Evolutionary conservation across 371 early-diverging fungal genomes (phyloP).

Genomic region (Haplosporangium sp.): DNA sequence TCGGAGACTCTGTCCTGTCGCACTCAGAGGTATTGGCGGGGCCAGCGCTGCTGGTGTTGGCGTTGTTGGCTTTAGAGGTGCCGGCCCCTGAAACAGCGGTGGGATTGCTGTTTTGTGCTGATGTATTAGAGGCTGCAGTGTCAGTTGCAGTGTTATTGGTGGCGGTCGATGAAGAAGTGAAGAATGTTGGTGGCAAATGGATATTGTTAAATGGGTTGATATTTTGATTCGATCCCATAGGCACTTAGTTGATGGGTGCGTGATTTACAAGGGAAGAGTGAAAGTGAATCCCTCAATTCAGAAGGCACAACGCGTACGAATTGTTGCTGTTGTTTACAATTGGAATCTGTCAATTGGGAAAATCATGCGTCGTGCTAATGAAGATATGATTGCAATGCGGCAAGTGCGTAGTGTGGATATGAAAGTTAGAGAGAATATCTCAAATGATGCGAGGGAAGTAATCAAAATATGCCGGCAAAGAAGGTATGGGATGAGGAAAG

Average conservation of each 20-base stretch:
- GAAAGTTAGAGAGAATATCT: no score
- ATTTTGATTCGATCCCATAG: constrained; percentile 30
- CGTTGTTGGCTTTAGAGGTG: neutral
- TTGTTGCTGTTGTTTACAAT: no score
- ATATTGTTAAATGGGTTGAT: constrained; percentile 26
- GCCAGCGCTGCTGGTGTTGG: constrained; percentile 7
- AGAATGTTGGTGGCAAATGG: constrained; percentile 29
- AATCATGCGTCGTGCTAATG: no score
- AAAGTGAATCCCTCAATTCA: no score
- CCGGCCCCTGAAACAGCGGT: no score
- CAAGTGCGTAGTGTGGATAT: no score
- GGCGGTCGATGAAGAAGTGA: constrained; percentile 8
- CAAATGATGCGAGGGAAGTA: neutral
- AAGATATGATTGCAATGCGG: no score
- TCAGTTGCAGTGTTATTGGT: neutral
- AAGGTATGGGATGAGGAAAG: neutral
- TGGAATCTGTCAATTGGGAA: no score
- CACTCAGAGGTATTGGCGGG: constrained; percentile 9
- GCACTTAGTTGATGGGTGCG: neutral
- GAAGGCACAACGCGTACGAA: no score
- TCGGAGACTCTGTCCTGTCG: neutral
- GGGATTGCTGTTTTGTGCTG: no score
- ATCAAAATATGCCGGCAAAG: neutral
- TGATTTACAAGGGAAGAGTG: neutral
- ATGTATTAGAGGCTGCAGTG: no score